These are phyloP conservation scores for Monilinia polystroma DNA, from an alignment of 2,329 filamentous ascomycete species.

Conservation along the genomic window DNA sequence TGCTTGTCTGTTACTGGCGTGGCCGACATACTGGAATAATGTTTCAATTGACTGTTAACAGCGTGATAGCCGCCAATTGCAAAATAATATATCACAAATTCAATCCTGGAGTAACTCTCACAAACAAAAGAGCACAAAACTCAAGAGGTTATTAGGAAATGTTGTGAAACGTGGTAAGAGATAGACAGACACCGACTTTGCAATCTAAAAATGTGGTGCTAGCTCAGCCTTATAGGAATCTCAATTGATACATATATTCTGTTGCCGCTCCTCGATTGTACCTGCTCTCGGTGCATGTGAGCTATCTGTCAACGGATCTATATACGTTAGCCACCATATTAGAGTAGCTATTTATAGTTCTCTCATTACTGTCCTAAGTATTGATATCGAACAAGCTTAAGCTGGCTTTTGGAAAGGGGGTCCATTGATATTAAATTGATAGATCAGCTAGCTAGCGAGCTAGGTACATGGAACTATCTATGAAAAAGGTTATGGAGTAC, in stretches of 20 bases:
- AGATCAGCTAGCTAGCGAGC: too few relatives aligned
- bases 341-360: too few relatives aligned
- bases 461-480: too few relatives aligned
- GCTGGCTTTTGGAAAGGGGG: not conserved
- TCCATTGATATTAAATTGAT: not conserved
- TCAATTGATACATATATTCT: conserved; percentile 1
- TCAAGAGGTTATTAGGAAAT: not conserved
- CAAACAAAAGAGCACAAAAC: not conserved
- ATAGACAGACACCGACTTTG: conserved; percentile 10
- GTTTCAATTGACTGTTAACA: not conserved
- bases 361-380: not conserved
- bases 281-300: not conserved
- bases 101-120: not conserved
- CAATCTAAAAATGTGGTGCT: conserved; percentile 20
- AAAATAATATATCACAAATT: not conserved
- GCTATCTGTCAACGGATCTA: not conserved
- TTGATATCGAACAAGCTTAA: not conserved
- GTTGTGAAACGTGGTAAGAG: not conserved
- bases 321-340: not conserved
- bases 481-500: too few relatives aligned
- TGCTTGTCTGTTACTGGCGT: conserved; percentile 17
- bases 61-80: not conserved
- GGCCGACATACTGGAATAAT: conserved; percentile 11
- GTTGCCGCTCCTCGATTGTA: conserved; percentile 6
- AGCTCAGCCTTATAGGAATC: conserved; percentile 8